phyloP scores from a whole-genome alignment of 306 rosid species.

The Vigna hirtella region DNA sequence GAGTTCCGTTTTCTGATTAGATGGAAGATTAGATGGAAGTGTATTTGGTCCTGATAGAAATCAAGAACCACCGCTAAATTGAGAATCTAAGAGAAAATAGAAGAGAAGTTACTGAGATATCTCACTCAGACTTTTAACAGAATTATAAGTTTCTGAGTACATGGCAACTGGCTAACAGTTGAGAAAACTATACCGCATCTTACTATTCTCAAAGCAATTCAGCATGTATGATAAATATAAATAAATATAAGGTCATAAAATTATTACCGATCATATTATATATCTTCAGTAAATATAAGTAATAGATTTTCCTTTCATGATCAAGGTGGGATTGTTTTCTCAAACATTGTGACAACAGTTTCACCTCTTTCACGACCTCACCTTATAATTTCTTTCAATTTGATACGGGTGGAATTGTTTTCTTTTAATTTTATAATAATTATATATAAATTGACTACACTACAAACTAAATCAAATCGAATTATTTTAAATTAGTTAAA shows the following conservation, averaged over 20 bases:
- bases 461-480: no score
- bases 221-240: no score
- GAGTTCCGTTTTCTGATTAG: neutral
- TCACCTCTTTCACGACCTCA: constrained; percentile 53
- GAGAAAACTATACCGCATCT: neutral
- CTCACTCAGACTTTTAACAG: neutral
- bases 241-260: constrained; percentile 35
- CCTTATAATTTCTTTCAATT: no score
- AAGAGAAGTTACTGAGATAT: neutral
- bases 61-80: neutral
- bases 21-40: neutral
- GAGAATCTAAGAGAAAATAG: neutral
- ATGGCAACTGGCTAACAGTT: neutral
- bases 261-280: constrained; percentile 21
- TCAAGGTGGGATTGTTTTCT: constrained; percentile 94
- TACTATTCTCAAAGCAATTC: no score
- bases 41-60: neutral
- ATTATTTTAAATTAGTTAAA: no score
- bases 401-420: no score
- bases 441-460: no score
- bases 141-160: neutral
- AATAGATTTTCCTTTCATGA: constrained; percentile 39
- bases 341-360: constrained; percentile 98
- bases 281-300: constrained; percentile 30
- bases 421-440: no score